phyloP scores from a whole-genome alignment of 371 early-diverging fungal genomes.

The Apophysomyces ossiformis region DNA sequence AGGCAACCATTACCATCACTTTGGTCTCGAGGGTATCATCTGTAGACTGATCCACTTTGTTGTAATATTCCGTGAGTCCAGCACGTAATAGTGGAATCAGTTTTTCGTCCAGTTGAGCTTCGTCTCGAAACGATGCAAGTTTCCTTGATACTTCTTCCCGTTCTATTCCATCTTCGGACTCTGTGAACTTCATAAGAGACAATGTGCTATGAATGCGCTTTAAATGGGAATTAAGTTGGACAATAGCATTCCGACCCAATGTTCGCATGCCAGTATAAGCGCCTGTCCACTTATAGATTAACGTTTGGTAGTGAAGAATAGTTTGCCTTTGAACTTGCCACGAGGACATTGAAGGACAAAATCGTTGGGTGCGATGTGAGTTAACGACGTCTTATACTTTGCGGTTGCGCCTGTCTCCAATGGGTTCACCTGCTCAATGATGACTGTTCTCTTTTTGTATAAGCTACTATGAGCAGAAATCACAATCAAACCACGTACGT shows the following conservation, averaged over 20 bases:
- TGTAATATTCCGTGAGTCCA: slow-evolving; percentile 51
- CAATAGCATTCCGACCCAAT: slow-evolving; percentile 41
- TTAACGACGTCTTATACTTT: slow-evolving; percentile 22
- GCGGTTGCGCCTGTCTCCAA: slow-evolving; percentile 11
- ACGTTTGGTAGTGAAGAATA: not conserved
- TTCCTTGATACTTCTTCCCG: slow-evolving; percentile 21
- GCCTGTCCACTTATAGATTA: slow-evolving; percentile 23
- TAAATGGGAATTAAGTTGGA: slow-evolving; percentile 55
- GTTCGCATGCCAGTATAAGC: slow-evolving; percentile 63
- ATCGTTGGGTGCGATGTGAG: slow-evolving; percentile 27
- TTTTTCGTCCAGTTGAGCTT: slow-evolving; percentile 32
- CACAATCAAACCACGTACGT: not conserved
- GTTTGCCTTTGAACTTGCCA: slow-evolving; percentile 24
- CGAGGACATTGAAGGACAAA: slow-evolving; percentile 46
- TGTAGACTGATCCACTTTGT: slow-evolving; percentile 23
- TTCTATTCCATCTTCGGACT: slow-evolving; percentile 22
- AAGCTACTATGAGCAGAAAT: not conserved
- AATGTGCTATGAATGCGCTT: slow-evolving; percentile 54
- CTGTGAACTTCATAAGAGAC: slow-evolving; percentile 39
- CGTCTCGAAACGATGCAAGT: slow-evolving; percentile 39
- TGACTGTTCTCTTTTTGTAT: slow-evolving; percentile 18
- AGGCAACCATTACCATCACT: slow-evolving; percentile 42
- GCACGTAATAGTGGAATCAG: slow-evolving; percentile 44
- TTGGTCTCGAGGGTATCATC: slow-evolving; percentile 41
- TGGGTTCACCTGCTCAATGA: slow-evolving; percentile 42